These are phyloP conservation scores for Pseudocercospora pini-densiflorae DNA, from an alignment of 2,329 filamentous ascomycete genomes.

Conservation along the genomic window DNA sequence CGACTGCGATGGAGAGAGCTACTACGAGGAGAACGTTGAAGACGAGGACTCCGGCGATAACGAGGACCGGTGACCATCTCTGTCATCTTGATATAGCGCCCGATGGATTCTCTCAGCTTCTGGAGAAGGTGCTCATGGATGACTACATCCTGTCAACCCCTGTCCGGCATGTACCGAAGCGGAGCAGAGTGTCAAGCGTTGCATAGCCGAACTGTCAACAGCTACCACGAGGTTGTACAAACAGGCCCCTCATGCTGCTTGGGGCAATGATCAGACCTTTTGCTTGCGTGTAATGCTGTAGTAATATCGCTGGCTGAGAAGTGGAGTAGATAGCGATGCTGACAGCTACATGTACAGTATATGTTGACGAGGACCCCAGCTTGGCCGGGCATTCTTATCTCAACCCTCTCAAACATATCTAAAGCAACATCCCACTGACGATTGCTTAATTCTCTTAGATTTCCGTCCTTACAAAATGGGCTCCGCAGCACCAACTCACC, in stretches of 20 bases:
- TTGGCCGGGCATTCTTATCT: neutral
- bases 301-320: neutral
- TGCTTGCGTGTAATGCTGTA: neutral
- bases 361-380: neutral
- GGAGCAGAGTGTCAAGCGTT: neutral
- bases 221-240: neutral
- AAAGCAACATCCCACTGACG: neutral
- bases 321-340: neutral
- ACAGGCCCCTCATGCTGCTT: neutral
- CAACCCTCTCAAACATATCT: too few species aligned
- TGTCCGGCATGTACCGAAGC: neutral
- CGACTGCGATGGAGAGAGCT: too few species aligned
- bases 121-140: too few species aligned
- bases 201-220: neutral
- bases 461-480: neutral
- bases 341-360: neutral
- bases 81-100: too few species aligned
- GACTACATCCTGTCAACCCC: too few species aligned
- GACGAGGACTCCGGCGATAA: too few species aligned
- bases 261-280: neutral
- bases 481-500: neutral
- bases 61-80: too few species aligned
- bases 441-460: neutral
- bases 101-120: too few species aligned
- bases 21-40: too few species aligned